Evolutionary conservation across 768 basidiomycete species (phyloP).

Genomic region (Russula olivacea): DNA sequence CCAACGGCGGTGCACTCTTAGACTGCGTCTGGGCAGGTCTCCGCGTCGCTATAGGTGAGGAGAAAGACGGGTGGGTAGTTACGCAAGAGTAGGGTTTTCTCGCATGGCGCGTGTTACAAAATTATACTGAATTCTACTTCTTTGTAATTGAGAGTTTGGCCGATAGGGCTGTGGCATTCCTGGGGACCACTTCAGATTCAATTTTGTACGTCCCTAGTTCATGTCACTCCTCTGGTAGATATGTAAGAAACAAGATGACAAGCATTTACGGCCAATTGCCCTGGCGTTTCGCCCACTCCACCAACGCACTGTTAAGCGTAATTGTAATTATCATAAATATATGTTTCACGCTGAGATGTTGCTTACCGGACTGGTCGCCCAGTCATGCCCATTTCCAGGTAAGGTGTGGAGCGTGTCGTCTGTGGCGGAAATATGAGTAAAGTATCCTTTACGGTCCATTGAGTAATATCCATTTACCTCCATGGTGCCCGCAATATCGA

Average conservation of each 20-base stretch:
- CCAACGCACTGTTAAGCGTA: conserved; percentile 20
- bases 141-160: not conserved
- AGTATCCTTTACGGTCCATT: not conserved
- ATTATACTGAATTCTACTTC: not conserved
- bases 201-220: not conserved
- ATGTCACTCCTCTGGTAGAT: not conserved
- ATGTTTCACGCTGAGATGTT: not conserved
- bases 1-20: conserved; percentile 74
- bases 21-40: conserved; percentile 84
- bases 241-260: not conserved
- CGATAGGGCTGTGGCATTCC: not conserved
- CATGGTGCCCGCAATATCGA: conserved; percentile 79
- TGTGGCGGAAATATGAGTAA: conserved; percentile 24
- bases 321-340: not conserved
- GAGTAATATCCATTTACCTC: conserved; percentile 41
- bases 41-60: conserved; percentile 58
- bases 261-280: not conserved
- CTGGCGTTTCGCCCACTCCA: conserved; percentile 24
- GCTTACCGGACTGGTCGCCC: conserved; percentile 72
- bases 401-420: conserved; percentile 50
- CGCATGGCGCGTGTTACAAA: not conserved
- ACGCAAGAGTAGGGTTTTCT: conserved; percentile 46
- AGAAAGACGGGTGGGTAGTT: conserved; percentile 49
- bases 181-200: not conserved
- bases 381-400: conserved; percentile 77